Conservation (phyloP, 129 eudicot species). For the Helichrysum umbraculigerum region DNA sequence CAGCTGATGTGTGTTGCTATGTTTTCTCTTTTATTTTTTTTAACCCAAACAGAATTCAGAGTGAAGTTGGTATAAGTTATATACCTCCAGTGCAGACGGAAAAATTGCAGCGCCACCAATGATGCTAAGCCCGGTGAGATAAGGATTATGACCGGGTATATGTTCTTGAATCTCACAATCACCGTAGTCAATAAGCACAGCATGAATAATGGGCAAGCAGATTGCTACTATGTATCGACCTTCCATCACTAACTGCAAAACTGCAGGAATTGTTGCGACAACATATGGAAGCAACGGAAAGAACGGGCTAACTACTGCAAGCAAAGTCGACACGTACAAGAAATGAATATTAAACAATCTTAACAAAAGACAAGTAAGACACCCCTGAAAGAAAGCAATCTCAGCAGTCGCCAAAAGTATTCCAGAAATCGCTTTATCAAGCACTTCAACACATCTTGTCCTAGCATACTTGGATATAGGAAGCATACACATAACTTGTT, state of each 20-base stretch:
- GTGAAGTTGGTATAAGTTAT: background rate
- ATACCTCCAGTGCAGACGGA: conserved; percentile 92
- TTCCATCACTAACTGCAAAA: conserved; percentile 78
- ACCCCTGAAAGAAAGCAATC: conserved; percentile 92
- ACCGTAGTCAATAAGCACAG: conserved; percentile 71
- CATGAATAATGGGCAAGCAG: conserved; percentile 63
- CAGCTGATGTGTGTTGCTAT: no score
- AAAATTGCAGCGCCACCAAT: conserved; percentile 95
- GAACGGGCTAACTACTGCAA: conserved; percentile 77
- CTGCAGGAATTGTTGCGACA: conserved; percentile 77
- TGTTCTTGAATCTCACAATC: conserved; percentile 74
- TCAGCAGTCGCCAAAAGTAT: conserved; percentile 82
- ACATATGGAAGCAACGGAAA: conserved; percentile 73
- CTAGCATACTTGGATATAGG: conserved; percentile 65
- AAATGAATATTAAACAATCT: conserved; percentile 81
- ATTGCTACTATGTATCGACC: conserved; percentile 67
- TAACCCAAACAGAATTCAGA: background rate
- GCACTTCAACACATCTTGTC: conserved; percentile 82
- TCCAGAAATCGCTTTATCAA: conserved; percentile 84
- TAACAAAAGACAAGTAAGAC: conserved; percentile 86
- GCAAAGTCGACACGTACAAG: conserved; percentile 79
- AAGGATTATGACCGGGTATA: conserved; percentile 76
- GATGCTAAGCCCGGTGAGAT: conserved; percentile 95
- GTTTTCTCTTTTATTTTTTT: no score
- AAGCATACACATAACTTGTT: conserved; percentile 82